Conservation (phyloP, 202 grass and related monocot genomes). For the Schoenoplectus triqueter region DNA sequence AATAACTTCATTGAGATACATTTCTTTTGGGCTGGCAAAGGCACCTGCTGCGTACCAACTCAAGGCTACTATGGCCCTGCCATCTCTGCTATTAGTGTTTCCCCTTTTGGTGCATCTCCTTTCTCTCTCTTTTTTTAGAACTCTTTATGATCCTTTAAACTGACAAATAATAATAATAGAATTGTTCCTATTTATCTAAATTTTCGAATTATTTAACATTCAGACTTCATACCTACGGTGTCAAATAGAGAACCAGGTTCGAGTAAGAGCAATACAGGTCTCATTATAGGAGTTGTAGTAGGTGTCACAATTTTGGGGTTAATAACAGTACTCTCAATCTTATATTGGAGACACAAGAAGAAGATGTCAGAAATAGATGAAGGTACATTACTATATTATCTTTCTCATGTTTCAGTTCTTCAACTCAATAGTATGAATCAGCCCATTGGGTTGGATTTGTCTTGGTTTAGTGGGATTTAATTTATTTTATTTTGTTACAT, state of each 20-base stretch:
- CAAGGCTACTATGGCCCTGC: slow-evolving; percentile 74
- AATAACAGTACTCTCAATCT: slow-evolving; percentile 42
- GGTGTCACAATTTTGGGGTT: slow-evolving; percentile 57
- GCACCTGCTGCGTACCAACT: slow-evolving; percentile 69
- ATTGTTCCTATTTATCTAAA: slow-evolving; percentile 8
- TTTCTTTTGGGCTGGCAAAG: slow-evolving; percentile 95
- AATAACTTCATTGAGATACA: slow-evolving; percentile 92
- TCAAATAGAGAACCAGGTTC: slow-evolving; percentile 39
- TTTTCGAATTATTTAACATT: slow-evolving; percentile 37
- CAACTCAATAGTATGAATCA: not conserved
- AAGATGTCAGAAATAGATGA: slow-evolving; percentile 36
- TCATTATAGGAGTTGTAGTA: slow-evolving; percentile 59
- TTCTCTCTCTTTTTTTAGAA: not conserved
- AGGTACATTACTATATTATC: slow-evolving; percentile 20
- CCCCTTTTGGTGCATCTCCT: slow-evolving; percentile 60
- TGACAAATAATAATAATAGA: not conserved
- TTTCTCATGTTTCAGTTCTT: not conserved
- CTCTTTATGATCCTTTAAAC: not conserved
- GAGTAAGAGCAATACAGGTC: slow-evolving; percentile 52
- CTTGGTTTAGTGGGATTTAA: not conserved
- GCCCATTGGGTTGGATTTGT: not conserved
- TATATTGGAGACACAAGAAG: slow-evolving; percentile 38
- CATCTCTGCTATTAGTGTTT: slow-evolving; percentile 79
- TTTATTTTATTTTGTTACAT: not conserved
- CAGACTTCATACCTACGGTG: slow-evolving; percentile 77